A percentile compares a stretch with the other conserved stretches of the same genome.
Evolutionary conservation across 139 green algal species (phyloP).

Genomic region (Coccomyxa sp.): DNA sequence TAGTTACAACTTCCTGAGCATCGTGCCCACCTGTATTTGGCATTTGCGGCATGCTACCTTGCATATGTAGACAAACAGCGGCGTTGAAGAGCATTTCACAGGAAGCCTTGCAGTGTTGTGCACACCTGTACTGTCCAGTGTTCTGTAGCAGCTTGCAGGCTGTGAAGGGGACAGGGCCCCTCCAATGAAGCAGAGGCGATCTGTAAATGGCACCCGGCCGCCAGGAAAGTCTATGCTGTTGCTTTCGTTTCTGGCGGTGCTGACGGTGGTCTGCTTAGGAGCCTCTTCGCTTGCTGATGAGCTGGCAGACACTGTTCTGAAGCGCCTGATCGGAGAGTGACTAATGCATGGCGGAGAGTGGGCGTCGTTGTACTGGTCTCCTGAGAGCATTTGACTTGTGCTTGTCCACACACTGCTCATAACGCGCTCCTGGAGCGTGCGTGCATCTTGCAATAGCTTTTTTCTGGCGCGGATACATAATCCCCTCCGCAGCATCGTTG

Average conservation of each 20-base stretch:
- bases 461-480: no score
- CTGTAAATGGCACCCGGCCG: constrained; percentile 53
- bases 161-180: constrained; percentile 11
- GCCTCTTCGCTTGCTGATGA: no score
- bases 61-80: background rate
- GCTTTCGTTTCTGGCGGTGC: background rate
- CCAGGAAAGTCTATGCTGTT: constrained; percentile 52
- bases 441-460: no score
- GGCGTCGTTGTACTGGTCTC: no score
- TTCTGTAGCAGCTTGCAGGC: constrained; percentile 61
- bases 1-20: no score
- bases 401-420: no score
- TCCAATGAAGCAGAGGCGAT: constrained; percentile 33
- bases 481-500: no score
- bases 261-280: background rate
- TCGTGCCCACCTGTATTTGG: background rate
- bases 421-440: no score
- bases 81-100: background rate
- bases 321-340: no score
- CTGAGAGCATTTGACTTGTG: no score
- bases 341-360: no score
- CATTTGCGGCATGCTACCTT: background rate
- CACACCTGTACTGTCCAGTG: constrained; percentile 44
- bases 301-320: no score
- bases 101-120: background rate